Evolutionary conservation across 805 yeast genomes (phyloP), one percentile per base, ranked within the genome.

Genomic region (Yamadazyma takamatsuzukensis): DNA sequence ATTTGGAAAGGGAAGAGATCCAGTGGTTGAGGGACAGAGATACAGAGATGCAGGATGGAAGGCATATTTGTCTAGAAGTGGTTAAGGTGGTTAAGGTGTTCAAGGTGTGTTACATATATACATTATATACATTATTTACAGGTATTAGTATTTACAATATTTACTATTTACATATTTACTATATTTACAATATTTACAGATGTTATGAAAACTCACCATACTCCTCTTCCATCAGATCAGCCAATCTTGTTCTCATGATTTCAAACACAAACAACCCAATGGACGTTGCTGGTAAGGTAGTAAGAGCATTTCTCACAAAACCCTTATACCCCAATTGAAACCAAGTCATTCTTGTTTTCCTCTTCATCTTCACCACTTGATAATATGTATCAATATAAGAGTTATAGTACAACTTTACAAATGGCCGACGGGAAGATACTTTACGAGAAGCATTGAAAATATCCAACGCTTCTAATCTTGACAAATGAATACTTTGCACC

Each of bases 1-100:
- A 35, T 88, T 84, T 56, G 97, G 93, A 10, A 84, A 87, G 51
- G 96, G 95, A 14, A 80, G 97, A 63, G 95, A 90, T 54, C 95
- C 97, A 5, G 69, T 68, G 2, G 83, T 67, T 10, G 96, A 93
- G 61, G 94, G 96, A 26, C 74, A 79, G 51, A 75, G 99, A 51
- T 93, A 93, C 61, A 78, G 83, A 61, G 72, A 74, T 36, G 97
- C 97, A 11, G 97, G 97, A 4, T 93, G 99, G 99, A 72, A 74
- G 17, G 96, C 97, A 5, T 93, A 90, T 53, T 53, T 72, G 48
- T 67, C 30, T 25, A 34, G 38, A 30, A 15, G 12, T 17, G n/a
- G 21, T 6, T 23, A 30, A 18, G 7, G 21, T 8, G 21, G n/a
- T n/a, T n/a, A n/a, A n/a, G n/a, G n/a, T n/a, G n/a, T n/a, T n/a